phyloP scores from a whole-genome alignment of 1,284 basidiomycete genomes.

The Earliella scabrosa region DNA sequence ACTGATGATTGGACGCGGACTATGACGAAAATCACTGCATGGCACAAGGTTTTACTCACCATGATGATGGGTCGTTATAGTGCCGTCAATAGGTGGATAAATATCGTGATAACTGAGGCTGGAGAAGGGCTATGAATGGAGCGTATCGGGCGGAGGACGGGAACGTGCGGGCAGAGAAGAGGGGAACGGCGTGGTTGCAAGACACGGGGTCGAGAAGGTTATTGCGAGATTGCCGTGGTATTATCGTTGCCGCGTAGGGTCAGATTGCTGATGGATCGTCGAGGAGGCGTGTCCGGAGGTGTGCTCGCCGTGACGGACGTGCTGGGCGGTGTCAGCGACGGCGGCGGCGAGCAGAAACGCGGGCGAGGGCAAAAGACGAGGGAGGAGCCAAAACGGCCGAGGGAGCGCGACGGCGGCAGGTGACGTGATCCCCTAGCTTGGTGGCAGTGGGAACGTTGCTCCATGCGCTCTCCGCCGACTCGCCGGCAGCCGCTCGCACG shows the following conservation, averaged over 20 bases:
- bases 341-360: slow-evolving; percentile 8
- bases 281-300: slow-evolving; percentile 3
- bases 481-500: background rate
- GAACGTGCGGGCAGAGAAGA: slow-evolving; percentile 8
- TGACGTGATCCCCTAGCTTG: slow-evolving; percentile 16
- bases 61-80: slow-evolving; percentile 20
- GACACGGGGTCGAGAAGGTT: slow-evolving; percentile 10
- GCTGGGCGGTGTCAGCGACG: slow-evolving; percentile 2
- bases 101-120: slow-evolving; percentile 20
- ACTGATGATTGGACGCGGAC: slow-evolving; percentile 15
- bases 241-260: slow-evolving; percentile 5
- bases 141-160: slow-evolving; percentile 1
- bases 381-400: slow-evolving; percentile 15
- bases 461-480: background rate
- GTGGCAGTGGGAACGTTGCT: background rate
- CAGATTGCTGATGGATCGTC: slow-evolving; percentile 12
- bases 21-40: slow-evolving; percentile 20
- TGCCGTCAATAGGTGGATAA: slow-evolving; percentile 11
- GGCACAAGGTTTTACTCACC: slow-evolving; percentile 23
- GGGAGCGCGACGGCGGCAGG: slow-evolving; percentile 9
- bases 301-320: slow-evolving; percentile 10
- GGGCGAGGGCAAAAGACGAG: slow-evolving; percentile 2
- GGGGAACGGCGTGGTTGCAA: slow-evolving; percentile 16
- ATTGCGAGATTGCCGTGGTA: slow-evolving; percentile 17
- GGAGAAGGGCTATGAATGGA: background rate